These are phyloP conservation scores for Cryptococcus hybrid DNA, from an alignment of 1,284 basidiomycete species.

Conservation along the genomic window DNA sequence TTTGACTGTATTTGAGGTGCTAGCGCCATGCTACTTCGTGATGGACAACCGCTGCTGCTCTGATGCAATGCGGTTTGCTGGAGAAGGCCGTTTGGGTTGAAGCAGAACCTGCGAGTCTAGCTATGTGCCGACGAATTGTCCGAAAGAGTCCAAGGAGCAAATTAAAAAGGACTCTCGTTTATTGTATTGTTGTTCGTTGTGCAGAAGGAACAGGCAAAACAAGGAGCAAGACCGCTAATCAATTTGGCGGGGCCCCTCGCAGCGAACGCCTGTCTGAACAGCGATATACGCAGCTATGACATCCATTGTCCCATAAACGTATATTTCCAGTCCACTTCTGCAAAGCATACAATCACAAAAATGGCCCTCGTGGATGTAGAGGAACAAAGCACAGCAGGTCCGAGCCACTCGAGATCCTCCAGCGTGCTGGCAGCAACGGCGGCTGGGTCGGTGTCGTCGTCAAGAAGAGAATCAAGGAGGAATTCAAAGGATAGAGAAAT, in stretches of 20 bases:
- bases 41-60: too few relatives aligned
- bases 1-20: neutral
- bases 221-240: neutral
- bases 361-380: slow-evolving; percentile 1
- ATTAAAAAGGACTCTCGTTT: too few relatives aligned
- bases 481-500: slow-evolving; percentile 8
- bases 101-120: too few relatives aligned
- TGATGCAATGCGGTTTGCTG: too few relatives aligned
- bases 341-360: neutral
- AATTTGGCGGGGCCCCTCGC: neutral
- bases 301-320: neutral
- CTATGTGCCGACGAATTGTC: too few relatives aligned
- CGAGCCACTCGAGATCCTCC: slow-evolving; percentile 3
- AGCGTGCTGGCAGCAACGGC: neutral
- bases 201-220: neutral
- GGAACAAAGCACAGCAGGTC: neutral
- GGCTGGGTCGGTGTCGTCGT: slow-evolving; percentile 6
- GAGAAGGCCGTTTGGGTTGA: too few relatives aligned
- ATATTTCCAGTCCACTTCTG: neutral
- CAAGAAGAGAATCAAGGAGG: slow-evolving; percentile 8
- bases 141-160: too few relatives aligned
- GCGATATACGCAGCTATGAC: neutral
- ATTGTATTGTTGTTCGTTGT: neutral
- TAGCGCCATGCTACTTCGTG: too few relatives aligned
- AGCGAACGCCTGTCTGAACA: neutral